Base-by-base conservation (phyloP, 2,329 filamentous ascomycete genomes). In the Colletotrichum limetticola region DNA sequence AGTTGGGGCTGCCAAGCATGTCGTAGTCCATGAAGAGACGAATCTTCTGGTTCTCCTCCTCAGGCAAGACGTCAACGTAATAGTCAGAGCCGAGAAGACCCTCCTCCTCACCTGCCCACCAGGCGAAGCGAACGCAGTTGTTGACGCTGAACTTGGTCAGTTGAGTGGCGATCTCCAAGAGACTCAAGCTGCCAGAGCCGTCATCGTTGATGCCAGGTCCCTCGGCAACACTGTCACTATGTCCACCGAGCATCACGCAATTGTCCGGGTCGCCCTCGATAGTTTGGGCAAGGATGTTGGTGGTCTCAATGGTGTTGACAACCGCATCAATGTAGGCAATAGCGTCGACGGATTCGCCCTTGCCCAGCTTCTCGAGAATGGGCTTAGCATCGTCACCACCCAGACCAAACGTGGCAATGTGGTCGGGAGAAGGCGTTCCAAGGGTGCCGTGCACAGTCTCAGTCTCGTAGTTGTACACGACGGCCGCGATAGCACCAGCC, bases 141-240 rank as follows among this genome's bases (percentile, higher is more conserved):
- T 89, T 89, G 76, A 92, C 89, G 42, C 80, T 82, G 81, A 88
- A 92, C 24, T 86, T 85, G 71, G 86, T 81, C 68, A 92, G 83
- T 75, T 91, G 89, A 2, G 85, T 87, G 1, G 91, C 91, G 9
- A 93, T 84, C 78, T 93, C 91, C 52, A 93, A 86, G 5, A 92
- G 83, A 0, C 89, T 87, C 67, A 91, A 77, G 42, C 88, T 90
- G 68, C 93, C 93, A 3, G 91, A 92, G 59, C 93, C 93, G 77
- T 95, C 92, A 76, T 95, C 93, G 80, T 95, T 95, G 86, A 95
- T 94, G 24, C 93, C 93, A 0, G 91, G 90, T 1, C 91, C 91
- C 64, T 89, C 91, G 0, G 84, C 78, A 19, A 92, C 91, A 74
- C 88, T 89, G 79, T 92, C 91, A 42, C 87, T 90, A 83, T 93